phyloP scores from a whole-genome alignment of 805 yeast species.

The Starmerella apis region DNA sequence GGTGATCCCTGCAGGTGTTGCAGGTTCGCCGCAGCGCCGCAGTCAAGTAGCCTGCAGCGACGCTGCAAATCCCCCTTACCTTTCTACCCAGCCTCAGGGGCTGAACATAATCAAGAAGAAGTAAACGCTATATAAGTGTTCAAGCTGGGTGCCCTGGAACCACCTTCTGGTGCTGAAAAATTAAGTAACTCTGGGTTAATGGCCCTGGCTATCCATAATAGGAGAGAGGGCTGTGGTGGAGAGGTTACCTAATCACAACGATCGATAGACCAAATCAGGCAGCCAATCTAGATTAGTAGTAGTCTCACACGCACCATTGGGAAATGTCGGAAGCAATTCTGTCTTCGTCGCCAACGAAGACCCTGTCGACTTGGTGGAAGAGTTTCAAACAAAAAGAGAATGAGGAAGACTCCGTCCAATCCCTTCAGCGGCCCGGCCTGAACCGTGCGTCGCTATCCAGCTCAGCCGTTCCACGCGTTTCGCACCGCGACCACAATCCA shows the following conservation, averaged over 20 bases:
- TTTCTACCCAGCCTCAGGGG: neutral
- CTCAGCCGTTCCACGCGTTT: conserved; percentile 32
- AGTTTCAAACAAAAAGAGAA: conserved; percentile 28
- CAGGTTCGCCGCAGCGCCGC: conserved; percentile 5
- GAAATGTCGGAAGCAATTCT: conserved; percentile 17
- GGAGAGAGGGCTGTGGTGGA: conserved; percentile 1
- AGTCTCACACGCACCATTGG: neutral
- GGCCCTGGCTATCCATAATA: neutral
- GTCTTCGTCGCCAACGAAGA: conserved; percentile 23
- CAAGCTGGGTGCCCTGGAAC: no score
- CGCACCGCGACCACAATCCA: conserved; percentile 13
- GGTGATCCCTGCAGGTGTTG: conserved; percentile 1
- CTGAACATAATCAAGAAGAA: neutral
- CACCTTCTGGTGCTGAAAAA: no score
- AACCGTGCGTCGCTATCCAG: conserved; percentile 30
- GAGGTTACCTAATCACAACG: conserved; percentile 3
- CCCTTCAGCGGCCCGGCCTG: conserved; percentile 16
- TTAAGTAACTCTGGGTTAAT: neutral
- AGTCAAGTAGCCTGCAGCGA: neutral
- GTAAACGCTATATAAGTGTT: neutral
- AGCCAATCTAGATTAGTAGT: conserved; percentile 1
- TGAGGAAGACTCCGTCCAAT: neutral
- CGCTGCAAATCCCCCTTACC: neutral
- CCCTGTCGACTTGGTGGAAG: conserved; percentile 38
- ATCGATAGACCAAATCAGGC: conserved; percentile 2